Evolutionary conservation across 2,329 filamentous ascomycete species (phyloP), one percentile per base, ranked within the genome.

Genomic region (Cryphonectria naterciae): DNA sequence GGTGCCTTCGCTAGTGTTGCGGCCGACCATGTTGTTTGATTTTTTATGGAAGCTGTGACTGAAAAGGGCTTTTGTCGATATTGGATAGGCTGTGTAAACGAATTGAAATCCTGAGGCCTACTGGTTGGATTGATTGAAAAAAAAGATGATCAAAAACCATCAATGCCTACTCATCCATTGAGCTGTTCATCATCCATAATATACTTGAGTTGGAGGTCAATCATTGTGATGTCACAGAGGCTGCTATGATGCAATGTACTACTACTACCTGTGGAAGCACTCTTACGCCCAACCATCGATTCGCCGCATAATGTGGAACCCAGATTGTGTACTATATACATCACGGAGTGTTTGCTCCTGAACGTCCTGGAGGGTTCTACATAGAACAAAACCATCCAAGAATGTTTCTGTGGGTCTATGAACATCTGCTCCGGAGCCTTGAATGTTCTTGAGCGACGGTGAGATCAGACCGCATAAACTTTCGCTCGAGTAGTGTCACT

Each of bases 1-100:
- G 46, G 66, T 69, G 65, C 72, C 72, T 52, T 62, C 49, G 32
- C 63, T 71, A 3, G 71, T n/a, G 54, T 67, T 37, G 60, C 68
- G 69, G 56, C 71, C 68, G 68, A 65, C 68, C 70, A 72, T 71
- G 32, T 54, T 65, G 56, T 11, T 32, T 63, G n/a, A 10, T 25
- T 65, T 6, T 2, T 6, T 5, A n/a, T 8, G 15, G 6, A 17
- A 46, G 15, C 10, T 64, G 61, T 65, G 6, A 13, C n/a, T 64
- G 11, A 64, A 4, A 2, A 39, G 17, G 61, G 25, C 17, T 63
- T 4, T 28, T 13, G n/a, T 63, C 17, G 35, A 10, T 22, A 43
- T 41, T 63, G 32, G 28, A 39, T 5, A 7, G 32, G 22, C 19
- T 39, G 32, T 62, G 35, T 32, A 13, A 15, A 8, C 15, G 35